A percentile compares a stretch with the other conserved stretches of the same genome.
phyloP scores from a whole-genome alignment of 2,329 filamentous ascomycete genomes.

The Colletotrichum nymphaeae region DNA sequence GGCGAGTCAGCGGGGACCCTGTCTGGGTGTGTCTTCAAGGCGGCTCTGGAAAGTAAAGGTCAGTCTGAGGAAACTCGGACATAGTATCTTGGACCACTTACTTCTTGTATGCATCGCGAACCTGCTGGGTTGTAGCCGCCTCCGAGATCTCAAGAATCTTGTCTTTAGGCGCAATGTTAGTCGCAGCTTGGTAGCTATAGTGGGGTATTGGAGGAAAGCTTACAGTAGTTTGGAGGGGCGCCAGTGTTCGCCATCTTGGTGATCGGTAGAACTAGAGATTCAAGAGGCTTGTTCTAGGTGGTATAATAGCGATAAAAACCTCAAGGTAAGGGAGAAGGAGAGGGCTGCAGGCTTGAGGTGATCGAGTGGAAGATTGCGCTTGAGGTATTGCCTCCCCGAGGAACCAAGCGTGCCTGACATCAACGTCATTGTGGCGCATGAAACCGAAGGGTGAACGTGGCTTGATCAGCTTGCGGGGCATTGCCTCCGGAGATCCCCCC shows the following conservation, averaged over 20 bases:
- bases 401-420: slow-evolving; percentile 21
- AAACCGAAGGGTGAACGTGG: slow-evolving; percentile 39
- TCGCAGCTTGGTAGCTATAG: background rate
- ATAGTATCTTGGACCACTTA: slow-evolving; percentile 45
- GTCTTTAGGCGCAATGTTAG: slow-evolving; percentile 61
- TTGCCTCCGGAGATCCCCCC: background rate
- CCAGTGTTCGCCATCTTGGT: slow-evolving; percentile 40
- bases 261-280: background rate
- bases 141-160: slow-evolving; percentile 78
- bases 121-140: slow-evolving; percentile 82
- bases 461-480: slow-evolving; percentile 36
- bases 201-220: slow-evolving; percentile 38
- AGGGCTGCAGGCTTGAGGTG: slow-evolving; percentile 4
- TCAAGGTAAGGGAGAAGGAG: background rate
- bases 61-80: slow-evolving; percentile 11
- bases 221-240: slow-evolving; percentile 70
- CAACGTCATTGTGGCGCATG: slow-evolving; percentile 58
- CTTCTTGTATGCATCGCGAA: slow-evolving; percentile 96
- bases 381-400: slow-evolving; percentile 1
- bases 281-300: background rate
- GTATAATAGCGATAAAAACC: background rate
- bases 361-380: slow-evolving; percentile 6
- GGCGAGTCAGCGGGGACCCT: slow-evolving; percentile 86
- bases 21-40: slow-evolving; percentile 93
- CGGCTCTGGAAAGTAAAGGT: slow-evolving; percentile 68